Evolutionary conservation across 441 rosid genomes (phyloP).

Genomic region (Geranium incanum): DNA sequence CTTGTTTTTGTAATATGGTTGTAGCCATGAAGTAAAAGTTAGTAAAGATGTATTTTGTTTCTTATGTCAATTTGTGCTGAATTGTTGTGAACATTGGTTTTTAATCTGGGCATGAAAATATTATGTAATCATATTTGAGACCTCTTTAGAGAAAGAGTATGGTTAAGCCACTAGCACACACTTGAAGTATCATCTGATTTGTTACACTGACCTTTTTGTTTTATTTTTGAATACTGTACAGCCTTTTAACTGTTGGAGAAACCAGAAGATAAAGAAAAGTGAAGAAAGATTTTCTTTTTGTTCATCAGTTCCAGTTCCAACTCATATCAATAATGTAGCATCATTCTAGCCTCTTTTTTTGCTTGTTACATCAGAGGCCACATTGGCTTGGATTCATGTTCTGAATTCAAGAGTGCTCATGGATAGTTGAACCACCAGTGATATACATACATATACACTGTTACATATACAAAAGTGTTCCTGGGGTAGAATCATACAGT

Average conservation of each 20-base stretch:
- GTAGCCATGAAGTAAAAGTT: too few species aligned
- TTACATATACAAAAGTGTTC: too few species aligned
- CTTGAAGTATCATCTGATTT: background rate
- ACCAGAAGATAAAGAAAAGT: constrained; percentile 36
- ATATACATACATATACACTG: too few species aligned
- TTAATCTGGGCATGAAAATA: too few species aligned
- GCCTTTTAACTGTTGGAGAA: constrained; percentile 84
- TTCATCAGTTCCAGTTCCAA: constrained; percentile 20
- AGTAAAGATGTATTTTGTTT: too few species aligned
- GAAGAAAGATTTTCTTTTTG: constrained; percentile 18
- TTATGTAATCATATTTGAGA: too few species aligned
- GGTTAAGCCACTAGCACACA: background rate
- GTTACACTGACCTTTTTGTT: background rate
- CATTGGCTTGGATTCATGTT: constrained; percentile 12
- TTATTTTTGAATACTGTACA: constrained; percentile 23
- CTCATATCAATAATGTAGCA: constrained; percentile 29
- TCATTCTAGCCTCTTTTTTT: constrained; percentile 9
- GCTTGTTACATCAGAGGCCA: constrained; percentile 17
- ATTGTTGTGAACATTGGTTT: too few species aligned
- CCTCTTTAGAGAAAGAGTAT: too few species aligned
- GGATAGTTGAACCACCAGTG: too few species aligned
- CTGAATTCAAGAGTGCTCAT: background rate
- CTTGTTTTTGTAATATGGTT: background rate
- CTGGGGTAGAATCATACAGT: too few species aligned
- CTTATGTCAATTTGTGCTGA: too few species aligned